Evolutionary conservation across 805 yeast species (phyloP).

Genomic region (Saccharomycopsis microspora): DNA sequence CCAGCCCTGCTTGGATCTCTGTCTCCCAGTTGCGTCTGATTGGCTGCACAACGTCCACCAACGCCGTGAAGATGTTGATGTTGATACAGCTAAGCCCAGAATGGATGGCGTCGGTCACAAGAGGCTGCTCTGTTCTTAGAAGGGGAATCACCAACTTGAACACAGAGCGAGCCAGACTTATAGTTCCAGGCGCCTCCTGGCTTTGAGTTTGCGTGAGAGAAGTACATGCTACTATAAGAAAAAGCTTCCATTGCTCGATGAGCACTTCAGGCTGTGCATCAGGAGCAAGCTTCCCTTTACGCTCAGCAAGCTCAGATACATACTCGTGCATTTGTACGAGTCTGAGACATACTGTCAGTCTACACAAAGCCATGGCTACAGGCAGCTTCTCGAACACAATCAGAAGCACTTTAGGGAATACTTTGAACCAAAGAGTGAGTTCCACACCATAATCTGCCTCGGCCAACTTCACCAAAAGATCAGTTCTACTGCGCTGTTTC

Average conservation of each 20-base stretch:
- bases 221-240: slow-evolving; percentile 82
- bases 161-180: slow-evolving; percentile 84
- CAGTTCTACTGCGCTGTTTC: slow-evolving; percentile 43
- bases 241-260: slow-evolving; percentile 82
- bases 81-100: slow-evolving; percentile 83
- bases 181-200: slow-evolving; percentile 39
- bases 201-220: slow-evolving; percentile 85
- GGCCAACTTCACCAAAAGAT: slow-evolving; percentile 64
- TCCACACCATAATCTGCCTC: slow-evolving; percentile 93
- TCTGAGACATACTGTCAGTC: slow-evolving; percentile 83
- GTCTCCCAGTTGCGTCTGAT: slow-evolving; percentile 43
- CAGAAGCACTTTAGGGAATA: slow-evolving; percentile 65
- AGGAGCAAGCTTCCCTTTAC: slow-evolving; percentile 21
- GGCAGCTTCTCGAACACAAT: slow-evolving; percentile 76
- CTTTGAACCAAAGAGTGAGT: slow-evolving; percentile 90
- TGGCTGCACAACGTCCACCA: slow-evolving; percentile 64
- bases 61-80: slow-evolving; percentile 74
- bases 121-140: slow-evolving; percentile 53
- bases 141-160: slow-evolving; percentile 83
- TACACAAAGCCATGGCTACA: slow-evolving; percentile 83
- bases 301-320: slow-evolving; percentile 43
- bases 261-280: slow-evolving; percentile 53
- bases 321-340: slow-evolving; percentile 76
- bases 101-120: slow-evolving; percentile 79
- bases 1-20: slow-evolving; percentile 22